Evolutionary conservation across 495 filamentous ascomycete genomes (phyloP).

Genomic region (Xylaria intraflava): DNA sequence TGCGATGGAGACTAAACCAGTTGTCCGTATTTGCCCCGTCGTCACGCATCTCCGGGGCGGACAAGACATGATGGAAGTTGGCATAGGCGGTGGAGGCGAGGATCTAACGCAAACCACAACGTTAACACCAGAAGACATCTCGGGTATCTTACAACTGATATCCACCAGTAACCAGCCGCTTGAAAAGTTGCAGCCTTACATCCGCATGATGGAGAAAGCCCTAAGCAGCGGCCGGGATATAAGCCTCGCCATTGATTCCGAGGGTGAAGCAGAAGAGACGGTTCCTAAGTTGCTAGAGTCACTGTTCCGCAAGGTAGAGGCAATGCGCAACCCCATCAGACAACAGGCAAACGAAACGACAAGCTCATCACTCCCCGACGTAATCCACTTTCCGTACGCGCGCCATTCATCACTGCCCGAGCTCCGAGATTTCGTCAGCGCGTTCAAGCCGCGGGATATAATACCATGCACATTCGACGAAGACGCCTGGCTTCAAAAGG

Average conservation of each 20-base stretch:
- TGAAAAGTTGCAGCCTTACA: background rate
- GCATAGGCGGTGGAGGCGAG: slow-evolving; percentile 71
- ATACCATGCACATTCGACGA: slow-evolving; percentile 77
- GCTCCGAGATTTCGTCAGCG: slow-evolving; percentile 60
- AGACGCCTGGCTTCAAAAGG: slow-evolving; percentile 50
- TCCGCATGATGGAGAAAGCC: background rate
- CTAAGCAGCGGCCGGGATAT: slow-evolving; percentile 1
- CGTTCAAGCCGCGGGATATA: slow-evolving; percentile 68
- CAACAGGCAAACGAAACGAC: background rate
- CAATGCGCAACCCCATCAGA: slow-evolving; percentile 12
- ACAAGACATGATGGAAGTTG: slow-evolving; percentile 60
- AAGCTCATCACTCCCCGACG: slow-evolving; percentile 26
- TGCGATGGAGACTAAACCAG: slow-evolving; percentile 44
- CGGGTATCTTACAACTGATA: slow-evolving; percentile 38
- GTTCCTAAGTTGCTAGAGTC: slow-evolving; percentile 22
- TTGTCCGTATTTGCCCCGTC: slow-evolving; percentile 75
- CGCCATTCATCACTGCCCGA: slow-evolving; percentile 84
- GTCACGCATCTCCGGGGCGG: slow-evolving; percentile 52
- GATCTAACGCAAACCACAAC: slow-evolving; percentile 62
- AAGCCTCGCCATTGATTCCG: slow-evolving; percentile 9
- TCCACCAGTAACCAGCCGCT: background rate
- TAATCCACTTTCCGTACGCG: slow-evolving; percentile 72
- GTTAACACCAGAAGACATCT: slow-evolving; percentile 38
- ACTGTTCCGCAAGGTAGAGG: slow-evolving; percentile 23
- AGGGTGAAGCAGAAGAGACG: slow-evolving; percentile 16